phyloP scores from a whole-genome alignment of 495 filamentous ascomycete genomes.

The Aspergillus nanangensis region DNA sequence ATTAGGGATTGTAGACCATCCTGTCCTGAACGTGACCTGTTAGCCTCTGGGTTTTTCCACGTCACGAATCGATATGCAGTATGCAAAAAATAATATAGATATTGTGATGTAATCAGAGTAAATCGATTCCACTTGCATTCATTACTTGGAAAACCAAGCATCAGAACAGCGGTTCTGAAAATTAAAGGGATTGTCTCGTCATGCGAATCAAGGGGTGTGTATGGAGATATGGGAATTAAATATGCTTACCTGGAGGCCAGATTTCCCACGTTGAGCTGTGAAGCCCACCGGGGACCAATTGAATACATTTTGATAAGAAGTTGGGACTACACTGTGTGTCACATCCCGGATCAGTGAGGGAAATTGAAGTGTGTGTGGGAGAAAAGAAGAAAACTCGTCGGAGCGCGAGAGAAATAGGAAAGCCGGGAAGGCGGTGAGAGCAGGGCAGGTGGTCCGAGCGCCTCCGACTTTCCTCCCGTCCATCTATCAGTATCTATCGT shows the following conservation, averaged over 20 bases:
- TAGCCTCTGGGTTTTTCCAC: background rate
- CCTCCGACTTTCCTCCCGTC: conserved; percentile 9
- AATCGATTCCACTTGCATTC: conserved; percentile 32
- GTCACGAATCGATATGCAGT: background rate
- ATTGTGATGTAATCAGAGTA: conserved; percentile 4
- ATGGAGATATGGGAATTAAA: conserved; percentile 8
- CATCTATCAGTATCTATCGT: conserved; percentile 4
- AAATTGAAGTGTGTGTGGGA: conserved; percentile 6
- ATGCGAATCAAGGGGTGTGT: conserved; percentile 18
- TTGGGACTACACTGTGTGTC: too few relatives aligned
- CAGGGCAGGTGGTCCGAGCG: conserved; percentile 30
- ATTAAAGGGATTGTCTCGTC: conserved; percentile 48
- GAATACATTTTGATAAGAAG: conserved; percentile 29
- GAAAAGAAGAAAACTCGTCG: conserved; percentile 16
- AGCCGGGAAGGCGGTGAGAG: conserved; percentile 17
- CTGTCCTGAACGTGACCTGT: conserved; percentile 22
- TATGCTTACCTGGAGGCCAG: conserved; percentile 33
- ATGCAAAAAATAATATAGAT: background rate
- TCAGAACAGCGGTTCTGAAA: conserved; percentile 95
- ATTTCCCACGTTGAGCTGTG: conserved; percentile 19
- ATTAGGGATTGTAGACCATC: conserved; percentile 9
- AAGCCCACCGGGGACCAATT: conserved; percentile 31
- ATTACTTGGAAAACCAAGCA: conserved; percentile 42
- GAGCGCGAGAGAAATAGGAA: background rate
- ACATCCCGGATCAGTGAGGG: conserved; percentile 8